phyloP scores from a whole-genome alignment of 768 basidiomycete species.

The Boletus reticuloceps region DNA sequence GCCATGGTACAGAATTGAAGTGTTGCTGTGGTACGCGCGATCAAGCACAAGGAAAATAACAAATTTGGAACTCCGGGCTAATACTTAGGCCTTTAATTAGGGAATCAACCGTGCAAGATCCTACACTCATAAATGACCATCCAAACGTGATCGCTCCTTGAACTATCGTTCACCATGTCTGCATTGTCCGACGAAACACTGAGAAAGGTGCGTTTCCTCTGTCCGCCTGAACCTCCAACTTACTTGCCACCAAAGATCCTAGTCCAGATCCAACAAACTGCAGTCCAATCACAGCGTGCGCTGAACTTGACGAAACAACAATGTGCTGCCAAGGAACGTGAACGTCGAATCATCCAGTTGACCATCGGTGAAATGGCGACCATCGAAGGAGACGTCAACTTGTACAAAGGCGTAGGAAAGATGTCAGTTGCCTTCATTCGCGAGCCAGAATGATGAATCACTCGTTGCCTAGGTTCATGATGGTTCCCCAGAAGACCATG shows the following conservation, averaged over 20 bases:
- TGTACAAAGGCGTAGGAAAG: slow-evolving; percentile 96
- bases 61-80: slow-evolving; percentile 35
- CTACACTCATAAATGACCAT: slow-evolving; percentile 11
- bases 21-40: slow-evolving; percentile 3
- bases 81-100: neutral
- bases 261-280: slow-evolving; percentile 89
- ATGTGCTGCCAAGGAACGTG: slow-evolving; percentile 77
- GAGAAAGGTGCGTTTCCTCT: slow-evolving; percentile 53
- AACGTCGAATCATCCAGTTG: slow-evolving; percentile 84
- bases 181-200: slow-evolving; percentile 76
- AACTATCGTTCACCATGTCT: slow-evolving; percentile 39
- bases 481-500: slow-evolving; percentile 77
- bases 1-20: slow-evolving; percentile 38
- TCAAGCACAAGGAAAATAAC: slow-evolving; percentile 24
- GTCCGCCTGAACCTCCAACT: slow-evolving; percentile 7
- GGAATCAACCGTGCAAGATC: neutral
- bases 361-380: slow-evolving; percentile 80
- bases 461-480: slow-evolving; percentile 71
- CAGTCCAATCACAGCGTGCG: slow-evolving; percentile 78
- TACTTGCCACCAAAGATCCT: slow-evolving; percentile 60
- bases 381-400: slow-evolving; percentile 69
- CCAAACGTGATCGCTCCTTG: slow-evolving; percentile 1
- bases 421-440: slow-evolving; percentile 50
- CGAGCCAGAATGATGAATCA: neutral
- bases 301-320: slow-evolving; percentile 75